These are phyloP conservation scores for Colletotrichum musicola DNA, from an alignment of 2,329 filamentous ascomycete species.

Conservation along the genomic window DNA sequence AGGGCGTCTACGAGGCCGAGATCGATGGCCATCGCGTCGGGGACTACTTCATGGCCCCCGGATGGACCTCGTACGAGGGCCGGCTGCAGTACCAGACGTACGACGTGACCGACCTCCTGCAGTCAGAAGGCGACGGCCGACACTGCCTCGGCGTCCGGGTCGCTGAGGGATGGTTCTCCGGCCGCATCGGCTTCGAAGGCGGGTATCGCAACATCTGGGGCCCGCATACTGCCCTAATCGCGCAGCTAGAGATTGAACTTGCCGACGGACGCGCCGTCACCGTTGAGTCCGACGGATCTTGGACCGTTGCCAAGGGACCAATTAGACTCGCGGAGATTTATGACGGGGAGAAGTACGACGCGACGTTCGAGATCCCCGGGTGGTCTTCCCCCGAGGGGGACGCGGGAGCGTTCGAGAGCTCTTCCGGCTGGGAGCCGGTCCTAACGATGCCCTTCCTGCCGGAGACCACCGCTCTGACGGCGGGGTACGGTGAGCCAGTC, in stretches of 20 bases:
- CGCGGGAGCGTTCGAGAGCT: not conserved
- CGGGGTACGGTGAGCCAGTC: constrained; percentile 28
- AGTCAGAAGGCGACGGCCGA: constrained; percentile 49
- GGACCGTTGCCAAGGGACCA: constrained; percentile 17
- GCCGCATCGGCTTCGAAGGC: constrained; percentile 44
- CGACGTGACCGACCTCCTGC: constrained; percentile 55
- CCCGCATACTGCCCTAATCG: not conserved
- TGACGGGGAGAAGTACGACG: constrained; percentile 38
- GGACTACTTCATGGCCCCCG: constrained; percentile 59
- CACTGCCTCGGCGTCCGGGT: constrained; percentile 54
- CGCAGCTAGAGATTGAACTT: constrained; percentile 6
- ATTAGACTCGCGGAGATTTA: constrained; percentile 35
- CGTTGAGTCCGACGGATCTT: constrained; percentile 1
- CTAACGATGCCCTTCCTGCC: not conserved
- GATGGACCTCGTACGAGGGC: constrained; percentile 64
- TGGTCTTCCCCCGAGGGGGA: constrained; percentile 10
- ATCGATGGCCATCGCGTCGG: constrained; percentile 61
- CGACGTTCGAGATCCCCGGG: constrained; percentile 7
- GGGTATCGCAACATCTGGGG: constrained; percentile 45
- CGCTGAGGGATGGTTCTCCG: constrained; percentile 59
- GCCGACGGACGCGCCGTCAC: constrained; percentile 6
- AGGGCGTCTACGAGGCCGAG: constrained; percentile 60
- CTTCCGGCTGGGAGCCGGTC: not conserved
- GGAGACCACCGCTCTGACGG: not conserved
- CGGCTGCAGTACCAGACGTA: constrained; percentile 65